These are phyloP conservation scores for Climacium dendroides DNA, from an alignment of 225 moss, liverwort and hornwort genomes.

Conservation along the genomic window DNA sequence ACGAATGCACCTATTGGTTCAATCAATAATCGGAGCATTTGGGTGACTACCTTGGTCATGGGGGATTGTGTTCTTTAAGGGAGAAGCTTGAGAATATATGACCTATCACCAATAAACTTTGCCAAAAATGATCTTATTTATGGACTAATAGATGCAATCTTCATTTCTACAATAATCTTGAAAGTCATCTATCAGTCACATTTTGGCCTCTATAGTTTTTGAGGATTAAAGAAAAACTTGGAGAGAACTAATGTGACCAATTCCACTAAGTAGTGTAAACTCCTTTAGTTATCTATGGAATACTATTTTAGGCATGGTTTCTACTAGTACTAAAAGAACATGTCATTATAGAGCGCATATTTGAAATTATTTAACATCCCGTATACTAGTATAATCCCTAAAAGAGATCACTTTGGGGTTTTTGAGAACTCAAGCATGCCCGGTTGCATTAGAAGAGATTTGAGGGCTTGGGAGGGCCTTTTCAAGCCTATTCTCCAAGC, in stretches of 20 bases:
- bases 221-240: rapidly evolving
- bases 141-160: not conserved
- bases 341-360: not conserved
- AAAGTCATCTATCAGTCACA: too few relatives aligned
- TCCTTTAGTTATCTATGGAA: not conserved
- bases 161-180: not conserved
- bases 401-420: not conserved
- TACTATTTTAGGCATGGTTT: not conserved
- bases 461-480: too few relatives aligned
- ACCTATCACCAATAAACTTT: too few relatives aligned
- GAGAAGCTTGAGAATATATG: rapidly evolving
- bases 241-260: not conserved
- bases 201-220: rapidly evolving
- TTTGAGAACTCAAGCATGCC: not conserved
- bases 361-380: not conserved
- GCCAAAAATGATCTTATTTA: rapidly evolving
- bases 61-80: rapidly evolving
- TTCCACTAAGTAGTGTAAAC: not conserved
- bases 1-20: too few relatives aligned
- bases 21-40: not conserved
- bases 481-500: too few relatives aligned
- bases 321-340: not conserved
- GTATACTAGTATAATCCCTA: too few relatives aligned
- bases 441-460: too few relatives aligned
- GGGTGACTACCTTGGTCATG: not conserved